Base-by-base conservation (phyloP, 1,284 basidiomycete genomes). In the Cutaneotrichosporon arboriforme region DNA sequence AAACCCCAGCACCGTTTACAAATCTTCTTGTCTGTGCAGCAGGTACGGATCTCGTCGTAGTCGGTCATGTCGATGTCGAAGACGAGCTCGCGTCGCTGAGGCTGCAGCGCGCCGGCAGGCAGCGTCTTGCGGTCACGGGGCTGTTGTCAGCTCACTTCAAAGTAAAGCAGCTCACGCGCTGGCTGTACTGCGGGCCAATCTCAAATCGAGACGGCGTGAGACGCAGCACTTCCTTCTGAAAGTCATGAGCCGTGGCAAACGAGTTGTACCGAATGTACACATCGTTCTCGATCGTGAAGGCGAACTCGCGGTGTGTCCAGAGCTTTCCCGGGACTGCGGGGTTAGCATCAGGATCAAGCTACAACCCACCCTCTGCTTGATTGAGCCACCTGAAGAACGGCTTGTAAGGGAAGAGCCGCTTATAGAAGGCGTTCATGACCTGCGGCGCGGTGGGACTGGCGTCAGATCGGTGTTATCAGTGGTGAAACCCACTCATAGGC, bases 61-160 rank as follows among this genome's bases (percentile, higher is more conserved):
- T 99, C 94, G 15, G 94, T 96, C 93, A 99, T 97, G 76, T 99
- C 94, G 70, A 99, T 97, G 84, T 98, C 96, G 69, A 99, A 97
- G 1, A 99, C 96, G 31, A 99, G 84, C 73, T 98, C 94, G 59
- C 96, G 87, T 55, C 84, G 82, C 22, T 84, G 75, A 0, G 94
- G 91, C 46, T 81, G 80, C 66, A 97, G 86, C 2, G 83, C 83
- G 8, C 83, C 80, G 7, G 87, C 80, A 2, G 86, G 83, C 36
- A 93, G 78, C 0, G 88, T 88, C 70, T 94, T 96, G 66, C 85
- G 87, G 77, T 97, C 94, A 66, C 85, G 82, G 5, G 93, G 93
- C 88, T 92, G 70, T 36, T 17, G 35, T 55, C 37, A 56, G 51
- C 18, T 26, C 22, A 22, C 22, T 14, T 9, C 20, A 10, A 31